Base-by-base conservation (phyloP, 1,284 basidiomycete species). In the Agaricales sp. region DNA sequence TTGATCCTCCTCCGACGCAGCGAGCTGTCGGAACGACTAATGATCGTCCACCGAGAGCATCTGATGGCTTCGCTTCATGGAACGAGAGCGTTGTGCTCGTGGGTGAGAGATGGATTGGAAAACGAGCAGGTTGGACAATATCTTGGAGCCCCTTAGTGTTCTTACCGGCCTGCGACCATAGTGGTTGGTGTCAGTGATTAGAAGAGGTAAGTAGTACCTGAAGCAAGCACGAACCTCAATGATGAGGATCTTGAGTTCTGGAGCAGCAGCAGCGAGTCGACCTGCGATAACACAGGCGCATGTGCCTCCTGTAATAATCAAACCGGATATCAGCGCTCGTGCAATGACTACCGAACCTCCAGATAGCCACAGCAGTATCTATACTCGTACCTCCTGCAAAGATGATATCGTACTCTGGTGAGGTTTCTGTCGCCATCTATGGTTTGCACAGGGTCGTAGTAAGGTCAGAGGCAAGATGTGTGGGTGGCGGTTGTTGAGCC, bases 1-100 rank as follows among this genome's bases (percentile, higher is more conserved):
- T 63, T 1, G 79, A 80, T 0, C 78, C 80, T 0, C 81, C 80
- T 4, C 80, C 80, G 0, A 83, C 56, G 38, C 69, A 73, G 38
- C 71, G 66, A 0, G 73, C 80, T 26, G 63, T 59, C 0, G 67
- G 65, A 13, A 77, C 67, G 22, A 72, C 49, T 2, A 64, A 53
- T 3, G 64, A 54, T 6, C 79, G 72, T 13, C 70, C 72, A 8
- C 41, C 41, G 8, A 21, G 11, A 43, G 13, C 20, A n/a, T 8
- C 41, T 8, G 13, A 16, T 8, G 13, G 13, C 20, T 43, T 21
- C 11, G 11, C 8, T 19, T 8, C 8, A 43, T 43, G 41, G 20
- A 43, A 43, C 13, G 41, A 11, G 20, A 43, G n/a, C 8, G 41
- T 19, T 8, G 8, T 11, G 20, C 11, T 11, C 11, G 8, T 11